Evolutionary conservation across 495 filamentous ascomycete species (phyloP).

Genomic region (Aspergillus heteromorphus): DNA sequence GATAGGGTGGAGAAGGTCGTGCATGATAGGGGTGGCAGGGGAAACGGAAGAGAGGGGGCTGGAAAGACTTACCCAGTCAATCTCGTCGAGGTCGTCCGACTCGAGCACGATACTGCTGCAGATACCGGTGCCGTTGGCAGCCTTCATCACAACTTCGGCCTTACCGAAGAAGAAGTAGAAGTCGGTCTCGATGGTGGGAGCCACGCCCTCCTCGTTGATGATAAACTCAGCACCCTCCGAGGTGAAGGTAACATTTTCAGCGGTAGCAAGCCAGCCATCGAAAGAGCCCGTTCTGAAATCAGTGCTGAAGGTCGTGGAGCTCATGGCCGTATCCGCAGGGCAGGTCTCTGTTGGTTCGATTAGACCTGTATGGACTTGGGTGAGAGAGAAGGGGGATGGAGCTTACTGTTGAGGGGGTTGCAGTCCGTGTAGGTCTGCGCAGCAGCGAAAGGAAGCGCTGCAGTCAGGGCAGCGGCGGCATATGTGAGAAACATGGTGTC

Average conservation of each 20-base stretch:
- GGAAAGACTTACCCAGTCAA: conserved; percentile 71
- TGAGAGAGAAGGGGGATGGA: not conserved
- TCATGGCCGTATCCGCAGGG: conserved; percentile 58
- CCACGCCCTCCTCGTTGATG: conserved; percentile 63
- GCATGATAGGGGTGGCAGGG: not conserved
- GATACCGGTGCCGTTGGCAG: conserved; percentile 66
- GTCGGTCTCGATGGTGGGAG: conserved; percentile 66
- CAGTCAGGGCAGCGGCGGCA: conserved; percentile 31
- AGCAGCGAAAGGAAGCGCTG: conserved; percentile 28
- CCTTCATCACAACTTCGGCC: conserved; percentile 66
- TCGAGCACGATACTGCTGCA: conserved; percentile 78
- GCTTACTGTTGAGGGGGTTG: conserved; percentile 34
- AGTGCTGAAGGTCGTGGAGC: conserved; percentile 47
- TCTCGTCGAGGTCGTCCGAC: conserved; percentile 90
- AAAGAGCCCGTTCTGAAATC: conserved; percentile 61
- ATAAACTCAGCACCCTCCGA: conserved; percentile 63
- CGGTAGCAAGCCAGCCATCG: conserved; percentile 57
- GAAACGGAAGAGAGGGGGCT: not conserved
- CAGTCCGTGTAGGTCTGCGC: conserved; percentile 47
- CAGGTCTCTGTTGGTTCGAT: conserved; percentile 38
- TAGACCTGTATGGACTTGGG: not conserved
- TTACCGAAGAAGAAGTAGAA: conserved; percentile 78
- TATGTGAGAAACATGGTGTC: conserved; percentile 32
- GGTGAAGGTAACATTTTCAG: conserved; percentile 44
- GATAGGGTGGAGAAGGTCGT: not conserved